Conservation (phyloP, 176 grass and related monocot genomes). For the Dendrocalamus sinicus region DNA sequence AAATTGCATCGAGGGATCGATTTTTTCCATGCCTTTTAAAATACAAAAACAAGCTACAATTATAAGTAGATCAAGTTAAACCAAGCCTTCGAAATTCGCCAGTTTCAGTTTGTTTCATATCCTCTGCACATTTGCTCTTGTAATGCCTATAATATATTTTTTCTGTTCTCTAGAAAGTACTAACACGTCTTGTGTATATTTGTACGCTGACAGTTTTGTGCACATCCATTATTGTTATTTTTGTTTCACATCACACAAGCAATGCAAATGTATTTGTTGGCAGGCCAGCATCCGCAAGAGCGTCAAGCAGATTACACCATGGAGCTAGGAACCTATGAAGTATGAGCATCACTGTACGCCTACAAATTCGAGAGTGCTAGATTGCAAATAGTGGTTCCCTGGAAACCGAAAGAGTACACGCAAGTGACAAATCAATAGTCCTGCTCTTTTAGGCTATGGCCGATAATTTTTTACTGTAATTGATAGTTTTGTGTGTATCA, state of each 20-base stretch:
- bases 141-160: not conserved
- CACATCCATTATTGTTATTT: not conserved
- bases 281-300: constrained; percentile 68
- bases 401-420: not conserved
- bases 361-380: not conserved
- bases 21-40: not conserved
- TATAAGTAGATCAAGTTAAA: not conserved
- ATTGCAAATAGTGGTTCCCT: not conserved
- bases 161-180: not conserved
- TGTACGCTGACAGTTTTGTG: not conserved
- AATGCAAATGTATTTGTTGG: constrained; percentile 7
- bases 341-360: not conserved
- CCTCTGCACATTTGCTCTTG: not conserved
- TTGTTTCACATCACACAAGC: not conserved
- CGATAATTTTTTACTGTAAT: too few species aligned
- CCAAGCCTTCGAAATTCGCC: not conserved
- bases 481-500: too few species aligned
- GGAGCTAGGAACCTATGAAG: constrained; percentile 48
- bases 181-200: not conserved
- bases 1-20: not conserved
- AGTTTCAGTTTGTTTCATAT: not conserved
- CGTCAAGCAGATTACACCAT: constrained; percentile 66
- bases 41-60: not conserved
- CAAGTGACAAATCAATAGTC: not conserved
- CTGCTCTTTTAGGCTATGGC: too few species aligned